These are phyloP conservation scores for Xylaria palmicola DNA, from an alignment of 495 filamentous ascomycete species.

Conservation along the genomic window DNA sequence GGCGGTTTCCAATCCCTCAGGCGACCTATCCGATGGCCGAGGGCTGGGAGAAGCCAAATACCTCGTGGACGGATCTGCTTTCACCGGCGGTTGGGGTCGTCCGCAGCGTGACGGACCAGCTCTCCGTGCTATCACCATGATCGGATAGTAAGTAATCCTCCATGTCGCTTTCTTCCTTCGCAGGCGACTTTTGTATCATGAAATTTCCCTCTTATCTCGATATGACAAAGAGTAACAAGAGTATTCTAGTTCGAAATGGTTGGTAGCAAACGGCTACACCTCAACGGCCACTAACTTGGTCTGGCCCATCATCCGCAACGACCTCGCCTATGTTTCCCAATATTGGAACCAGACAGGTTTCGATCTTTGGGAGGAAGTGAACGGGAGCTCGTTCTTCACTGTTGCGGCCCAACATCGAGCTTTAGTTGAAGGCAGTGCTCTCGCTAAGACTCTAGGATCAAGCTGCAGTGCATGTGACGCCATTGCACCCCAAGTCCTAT, in stretches of 20 bases:
- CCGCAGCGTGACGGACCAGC: conserved; percentile 73
- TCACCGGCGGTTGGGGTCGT: conserved; percentile 65
- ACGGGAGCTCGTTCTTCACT: conserved; percentile 61
- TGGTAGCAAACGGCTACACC: conserved; percentile 48
- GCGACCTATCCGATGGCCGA: conserved; percentile 46
- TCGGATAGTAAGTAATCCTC: conserved; percentile 29
- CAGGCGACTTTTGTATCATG: conserved; percentile 17
- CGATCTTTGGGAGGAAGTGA: conserved; percentile 73
- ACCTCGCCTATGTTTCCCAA: conserved; percentile 66
- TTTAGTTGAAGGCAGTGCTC: conserved; percentile 61
- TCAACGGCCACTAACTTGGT: conserved; percentile 41
- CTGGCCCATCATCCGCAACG: conserved; percentile 66
- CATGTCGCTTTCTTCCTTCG: conserved; percentile 15
- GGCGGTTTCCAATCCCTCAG: conserved; percentile 60
- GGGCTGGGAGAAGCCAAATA: conserved; percentile 65
- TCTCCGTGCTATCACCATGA: conserved; percentile 59
- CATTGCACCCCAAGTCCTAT: conserved; percentile 59
- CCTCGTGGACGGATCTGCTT: conserved; percentile 57
- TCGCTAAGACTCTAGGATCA: conserved; percentile 48
- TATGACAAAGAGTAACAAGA: no score
- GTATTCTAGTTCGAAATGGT: conserved; percentile 50
- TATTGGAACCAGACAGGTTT: conserved; percentile 71
- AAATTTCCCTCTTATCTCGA: no score
- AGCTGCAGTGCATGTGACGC: conserved; percentile 50
- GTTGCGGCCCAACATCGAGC: conserved; percentile 45